A percentile compares a stretch with the other conserved stretches of the same genome.
These are phyloP conservation scores for Plantago ovata DNA, from an alignment of 257 asterid genomes.

Conservation along the genomic window DNA sequence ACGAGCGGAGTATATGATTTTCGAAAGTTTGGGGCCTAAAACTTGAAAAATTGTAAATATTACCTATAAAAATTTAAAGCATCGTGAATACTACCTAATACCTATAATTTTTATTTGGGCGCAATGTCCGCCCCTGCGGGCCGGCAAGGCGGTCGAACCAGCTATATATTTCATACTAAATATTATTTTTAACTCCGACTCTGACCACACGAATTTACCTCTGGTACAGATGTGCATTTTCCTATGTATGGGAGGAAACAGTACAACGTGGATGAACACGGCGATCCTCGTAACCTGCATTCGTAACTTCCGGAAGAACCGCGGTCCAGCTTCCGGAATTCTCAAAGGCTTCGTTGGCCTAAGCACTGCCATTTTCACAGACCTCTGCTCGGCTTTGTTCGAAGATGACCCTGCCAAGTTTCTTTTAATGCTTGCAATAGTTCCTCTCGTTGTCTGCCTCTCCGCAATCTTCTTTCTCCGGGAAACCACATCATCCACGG, in stretches of 20 bases:
- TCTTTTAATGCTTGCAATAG: constrained; percentile 58
- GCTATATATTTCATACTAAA: too few species aligned
- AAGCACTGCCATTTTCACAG: constrained; percentile 59
- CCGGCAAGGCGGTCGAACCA: too few species aligned
- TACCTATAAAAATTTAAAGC: too few species aligned
- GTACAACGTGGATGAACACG: constrained; percentile 66
- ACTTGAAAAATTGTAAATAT: too few species aligned
- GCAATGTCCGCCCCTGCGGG: too few species aligned
- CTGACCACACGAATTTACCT: neutral
- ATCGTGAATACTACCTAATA: too few species aligned
- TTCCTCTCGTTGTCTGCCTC: constrained; percentile 72
- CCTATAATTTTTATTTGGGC: too few species aligned
- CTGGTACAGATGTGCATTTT: constrained; percentile 56
- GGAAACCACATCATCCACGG: constrained; percentile 69
- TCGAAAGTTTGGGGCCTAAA: too few species aligned
- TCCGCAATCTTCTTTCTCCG: constrained; percentile 77
- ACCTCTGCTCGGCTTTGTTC: constrained; percentile 39
- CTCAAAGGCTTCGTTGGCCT: constrained; percentile 68
- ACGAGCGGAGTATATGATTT: too few species aligned
- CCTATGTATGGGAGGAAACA: constrained; percentile 60
- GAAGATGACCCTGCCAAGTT: constrained; percentile 56
- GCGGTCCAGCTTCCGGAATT: constrained; percentile 71
- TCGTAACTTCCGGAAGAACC: constrained; percentile 60
- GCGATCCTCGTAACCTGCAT: constrained; percentile 54
- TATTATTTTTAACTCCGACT: constrained; percentile 5